Percentiles rank a stretch among this genome's conserved stretches.
These are phyloP conservation scores for Flueggea neowawraea DNA, from an alignment of 441 rosid species.

Conservation along the genomic window DNA sequence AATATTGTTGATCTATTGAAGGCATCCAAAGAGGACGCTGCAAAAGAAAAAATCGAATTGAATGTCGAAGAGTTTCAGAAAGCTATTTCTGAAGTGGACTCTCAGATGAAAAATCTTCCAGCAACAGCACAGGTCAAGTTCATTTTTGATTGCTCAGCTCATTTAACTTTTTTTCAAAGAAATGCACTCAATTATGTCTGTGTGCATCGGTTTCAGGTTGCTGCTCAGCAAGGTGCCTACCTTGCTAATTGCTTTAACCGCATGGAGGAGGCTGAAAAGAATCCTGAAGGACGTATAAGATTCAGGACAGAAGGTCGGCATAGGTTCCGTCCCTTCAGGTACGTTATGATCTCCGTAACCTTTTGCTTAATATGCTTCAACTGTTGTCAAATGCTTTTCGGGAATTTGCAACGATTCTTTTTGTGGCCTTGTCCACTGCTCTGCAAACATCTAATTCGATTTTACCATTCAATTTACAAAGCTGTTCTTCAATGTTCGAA, in stretches of 20 bases:
- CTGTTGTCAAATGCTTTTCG: too few relatives aligned
- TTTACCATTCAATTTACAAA: too few relatives aligned
- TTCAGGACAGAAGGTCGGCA: slow-evolving; percentile 58
- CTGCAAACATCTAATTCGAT: too few relatives aligned
- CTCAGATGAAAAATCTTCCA: slow-evolving; percentile 78
- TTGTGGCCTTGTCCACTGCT: too few relatives aligned
- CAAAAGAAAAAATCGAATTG: slow-evolving; percentile 53
- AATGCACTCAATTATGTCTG: too few relatives aligned
- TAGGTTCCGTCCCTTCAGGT: slow-evolving; percentile 30
- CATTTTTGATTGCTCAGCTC: too few relatives aligned
- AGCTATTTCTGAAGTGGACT: slow-evolving; percentile 77
- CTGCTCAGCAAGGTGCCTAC: slow-evolving; percentile 88
- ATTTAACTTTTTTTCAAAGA: too few relatives aligned
- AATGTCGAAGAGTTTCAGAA: slow-evolving; percentile 66
- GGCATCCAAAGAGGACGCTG: slow-evolving; percentile 39
- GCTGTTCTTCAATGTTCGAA: too few relatives aligned
- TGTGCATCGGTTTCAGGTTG: slow-evolving; percentile 29
- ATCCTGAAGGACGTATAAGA: slow-evolving; percentile 84
- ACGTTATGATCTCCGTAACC: too few relatives aligned
- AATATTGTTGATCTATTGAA: slow-evolving; percentile 50
- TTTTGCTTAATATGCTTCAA: too few relatives aligned
- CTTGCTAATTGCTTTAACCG: slow-evolving; percentile 85
- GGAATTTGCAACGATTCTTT: too few relatives aligned
- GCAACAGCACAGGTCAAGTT: slow-evolving; percentile 78
- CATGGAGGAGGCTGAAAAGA: slow-evolving; percentile 43